Evolutionary conservation across 75 land plant genomes (phyloP), one percentile per base, ranked within the genome.

Genomic region (Cryptomeria japonica): DNA sequence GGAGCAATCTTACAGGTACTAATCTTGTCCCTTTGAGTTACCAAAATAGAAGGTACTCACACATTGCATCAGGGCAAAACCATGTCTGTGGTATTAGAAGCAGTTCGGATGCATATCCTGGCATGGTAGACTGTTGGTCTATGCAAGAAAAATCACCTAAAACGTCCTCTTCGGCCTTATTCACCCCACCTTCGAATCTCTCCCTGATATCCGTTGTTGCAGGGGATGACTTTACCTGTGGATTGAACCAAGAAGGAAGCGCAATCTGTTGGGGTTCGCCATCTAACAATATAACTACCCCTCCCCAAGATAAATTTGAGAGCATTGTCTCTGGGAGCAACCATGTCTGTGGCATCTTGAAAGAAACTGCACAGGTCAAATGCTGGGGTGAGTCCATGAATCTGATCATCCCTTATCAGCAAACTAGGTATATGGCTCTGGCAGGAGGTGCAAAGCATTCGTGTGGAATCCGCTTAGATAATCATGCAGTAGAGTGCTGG

Each of bases 401-500:
- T 31, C 90, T 56, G 37, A 73, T 25, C 38, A 47, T 18, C 64
- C 91, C 92, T 61, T 93, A 93, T 16, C 12, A 31, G 8, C 90
- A 89, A 11, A 88, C 80, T 70, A 34, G 88, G 8, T 94, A 93
- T 46, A 93, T 91, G 31, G 51, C 88, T 8, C 73, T 95, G 15
- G 56, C 94, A 1, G 96, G 93, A 5, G 95, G 96, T 16, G 83
- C 85, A 25, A 73, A 47, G 1, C 93, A 95, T 88, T 90, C 92
- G 39, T 95, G 96, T 85, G 96, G 96, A 25, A 93, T 95, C 37
- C 42, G 94, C 41, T 85, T 88, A 79, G 91, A 90, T 34, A 86
- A 86, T 82, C 96, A 95, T 51, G 95, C 89, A 49, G 90, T 95
- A 42, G 87, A 89, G 56, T 95, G 96, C 88, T 95, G 96, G 96